Evolutionary conservation across 176 grass and related monocot species (phyloP).

Genomic region (Oryza rufipogon): DNA sequence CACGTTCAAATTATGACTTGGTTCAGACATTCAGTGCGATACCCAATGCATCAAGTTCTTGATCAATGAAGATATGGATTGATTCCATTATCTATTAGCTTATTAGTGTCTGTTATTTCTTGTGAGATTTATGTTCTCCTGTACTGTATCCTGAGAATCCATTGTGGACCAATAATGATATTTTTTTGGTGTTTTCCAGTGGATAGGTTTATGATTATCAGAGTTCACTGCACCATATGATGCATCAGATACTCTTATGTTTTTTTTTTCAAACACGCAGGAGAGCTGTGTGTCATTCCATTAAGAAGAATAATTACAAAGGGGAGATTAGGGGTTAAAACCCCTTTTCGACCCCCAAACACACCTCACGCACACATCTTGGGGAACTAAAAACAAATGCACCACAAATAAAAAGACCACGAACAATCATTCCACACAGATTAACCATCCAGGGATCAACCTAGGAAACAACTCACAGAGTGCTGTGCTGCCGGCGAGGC

Average conservation of each 20-base stretch:
- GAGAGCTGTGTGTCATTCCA: no score
- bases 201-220: constrained; percentile 8
- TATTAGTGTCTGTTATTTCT: constrained; percentile 12
- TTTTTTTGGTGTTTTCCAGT: not conserved
- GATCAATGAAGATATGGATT: not conserved
- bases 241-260: constrained; percentile 9
- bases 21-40: constrained; percentile 9
- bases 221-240: constrained; percentile 14
- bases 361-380: no score
- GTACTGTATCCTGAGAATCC: not conserved
- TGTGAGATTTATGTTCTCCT: constrained; percentile 28
- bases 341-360: no score
- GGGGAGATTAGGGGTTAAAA: no score
- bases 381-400: no score
- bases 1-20: not conserved
- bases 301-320: no score
- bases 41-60: not conserved
- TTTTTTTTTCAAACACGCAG: no score
- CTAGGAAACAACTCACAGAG: no score
- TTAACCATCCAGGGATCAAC: no score
- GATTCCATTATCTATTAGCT: constrained; percentile 7
- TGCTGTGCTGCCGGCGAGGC: no score
- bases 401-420: no score
- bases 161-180: constrained; percentile 2
- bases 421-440: no score